These are phyloP conservation scores for Auricularia sp. DNA, from an alignment of 768 basidiomycete species.

Conservation along the genomic window DNA sequence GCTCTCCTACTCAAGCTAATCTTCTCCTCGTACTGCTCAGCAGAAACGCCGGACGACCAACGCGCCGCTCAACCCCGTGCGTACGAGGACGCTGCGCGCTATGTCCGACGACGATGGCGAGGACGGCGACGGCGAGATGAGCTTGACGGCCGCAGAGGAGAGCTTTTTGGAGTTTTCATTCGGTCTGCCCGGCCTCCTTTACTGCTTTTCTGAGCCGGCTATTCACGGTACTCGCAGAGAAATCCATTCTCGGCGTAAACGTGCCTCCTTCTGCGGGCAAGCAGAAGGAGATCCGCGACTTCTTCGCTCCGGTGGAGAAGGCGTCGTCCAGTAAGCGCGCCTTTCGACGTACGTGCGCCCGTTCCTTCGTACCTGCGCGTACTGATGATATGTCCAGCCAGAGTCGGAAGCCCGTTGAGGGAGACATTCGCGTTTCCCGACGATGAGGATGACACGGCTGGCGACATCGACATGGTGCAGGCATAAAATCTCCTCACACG, in stretches of 20 bases:
- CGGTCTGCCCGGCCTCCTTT: neutral
- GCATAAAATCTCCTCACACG: too few species aligned
- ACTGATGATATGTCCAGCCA: neutral
- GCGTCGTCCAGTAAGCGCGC: neutral
- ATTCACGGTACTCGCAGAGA: neutral
- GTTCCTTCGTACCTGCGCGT: neutral
- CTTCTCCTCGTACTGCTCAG: neutral
- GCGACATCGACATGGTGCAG: neutral
- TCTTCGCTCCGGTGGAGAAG: neutral
- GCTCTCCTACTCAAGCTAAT: neutral
- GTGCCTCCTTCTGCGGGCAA: neutral
- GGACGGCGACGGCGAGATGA: neutral
- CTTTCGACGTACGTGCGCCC: neutral
- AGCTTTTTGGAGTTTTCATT: neutral
- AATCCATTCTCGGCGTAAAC: neutral
- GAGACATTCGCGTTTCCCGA: neutral
- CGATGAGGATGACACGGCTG: neutral
- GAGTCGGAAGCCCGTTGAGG: neutral
- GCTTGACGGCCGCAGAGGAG: neutral
- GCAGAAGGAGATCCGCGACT: neutral
- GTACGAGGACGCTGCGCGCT: neutral
- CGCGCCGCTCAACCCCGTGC: neutral
- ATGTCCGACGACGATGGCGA: neutral
- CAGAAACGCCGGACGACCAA: neutral
- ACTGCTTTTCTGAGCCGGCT: neutral